A percentile compares a stretch with the other conserved stretches of the same genome.
These are phyloP conservation scores for Fusarium sp. DNA, from an alignment of 2,329 filamentous ascomycete genomes.

Conservation along the genomic window DNA sequence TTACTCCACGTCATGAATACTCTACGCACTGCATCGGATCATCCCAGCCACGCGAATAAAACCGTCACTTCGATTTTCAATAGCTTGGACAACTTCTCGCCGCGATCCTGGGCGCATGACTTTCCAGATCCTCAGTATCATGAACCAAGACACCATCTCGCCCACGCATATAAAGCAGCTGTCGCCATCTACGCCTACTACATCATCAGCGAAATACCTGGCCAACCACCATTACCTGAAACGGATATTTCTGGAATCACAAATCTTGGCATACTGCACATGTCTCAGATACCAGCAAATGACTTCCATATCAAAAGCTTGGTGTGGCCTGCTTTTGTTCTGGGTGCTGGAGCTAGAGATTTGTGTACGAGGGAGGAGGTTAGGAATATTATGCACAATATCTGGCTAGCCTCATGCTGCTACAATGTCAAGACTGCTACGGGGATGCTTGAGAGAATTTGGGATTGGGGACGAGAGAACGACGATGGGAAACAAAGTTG, in stretches of 20 bases:
- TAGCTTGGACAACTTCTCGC: accelerated
- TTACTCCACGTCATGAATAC: accelerated
- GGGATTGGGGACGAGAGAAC: accelerated
- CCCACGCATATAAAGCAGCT: not conserved
- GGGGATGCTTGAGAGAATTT: not conserved
- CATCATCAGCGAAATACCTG: accelerated
- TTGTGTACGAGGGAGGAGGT: accelerated
- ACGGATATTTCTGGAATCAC: too few relatives aligned
- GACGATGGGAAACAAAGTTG: not conserved
- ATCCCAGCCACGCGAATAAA: accelerated
- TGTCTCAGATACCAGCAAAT: not conserved
- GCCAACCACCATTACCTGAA: not conserved
- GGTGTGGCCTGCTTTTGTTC: not conserved
- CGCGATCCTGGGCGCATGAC: not conserved
- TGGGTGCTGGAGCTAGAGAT: not conserved
- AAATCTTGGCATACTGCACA: not conserved
- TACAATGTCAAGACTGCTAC: not conserved
- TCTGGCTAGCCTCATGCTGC: not conserved
- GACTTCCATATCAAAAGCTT: not conserved
- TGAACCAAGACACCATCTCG: not conserved
- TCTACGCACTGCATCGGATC: not conserved
- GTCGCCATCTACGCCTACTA: not conserved
- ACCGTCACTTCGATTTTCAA: accelerated
- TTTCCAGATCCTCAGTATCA: not conserved
- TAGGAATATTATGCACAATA: accelerated